Base-by-base conservation (phyloP, 2,329 filamentous ascomycete species). In the Chrysoporthe deuterocubensis region DNA sequence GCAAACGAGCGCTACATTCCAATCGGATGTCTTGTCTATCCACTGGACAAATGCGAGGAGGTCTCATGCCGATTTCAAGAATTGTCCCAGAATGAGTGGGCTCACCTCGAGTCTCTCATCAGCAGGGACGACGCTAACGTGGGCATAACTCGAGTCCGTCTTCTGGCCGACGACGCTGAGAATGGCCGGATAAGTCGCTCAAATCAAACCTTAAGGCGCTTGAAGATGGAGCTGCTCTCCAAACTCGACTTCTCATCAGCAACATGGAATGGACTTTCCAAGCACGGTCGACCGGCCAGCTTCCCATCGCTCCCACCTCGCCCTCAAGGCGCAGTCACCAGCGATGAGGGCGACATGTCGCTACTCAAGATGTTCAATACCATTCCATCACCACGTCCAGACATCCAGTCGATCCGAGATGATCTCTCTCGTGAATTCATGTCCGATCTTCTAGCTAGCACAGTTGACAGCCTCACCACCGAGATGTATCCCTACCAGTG, bases 401-500 rank as follows among this genome's bases (percentile, higher is more conserved):
- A 79, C n/a, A 80, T 83, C 0, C 78, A 81, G 0, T 71, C 73
- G 0, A 80, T 92, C 8, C 69, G 74, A 0, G 85, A 89, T 66
- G 76, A 78, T 0, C 84, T 88, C 67, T 79, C 83, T 1, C 82
- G 81, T 60, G 80, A 84, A 37, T 83, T 86, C 0, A 85, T 91
- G 74, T 78, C 84, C 52, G 82, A 83, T 37, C 75, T 94, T 1
- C 75, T 92, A 59, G 75, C 81, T 44, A 83, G 84, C 73, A 73
- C 79, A 14, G 72, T 92, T 0, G 74, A 78, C 1, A 91, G 90
- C 0, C 76, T 94, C 5, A 85, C 77, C 16, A 92, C 92, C 0
- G 79, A 80, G 0, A 81, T 97, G 0, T 92, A 96, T 75, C 84
- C 87, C 0, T 96, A 97, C 73, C 95, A 98, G 76, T 85, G 90